Base-by-base conservation (phyloP, 495 filamentous ascomycete genomes). In the Clavariopsis aquatica region DNA sequence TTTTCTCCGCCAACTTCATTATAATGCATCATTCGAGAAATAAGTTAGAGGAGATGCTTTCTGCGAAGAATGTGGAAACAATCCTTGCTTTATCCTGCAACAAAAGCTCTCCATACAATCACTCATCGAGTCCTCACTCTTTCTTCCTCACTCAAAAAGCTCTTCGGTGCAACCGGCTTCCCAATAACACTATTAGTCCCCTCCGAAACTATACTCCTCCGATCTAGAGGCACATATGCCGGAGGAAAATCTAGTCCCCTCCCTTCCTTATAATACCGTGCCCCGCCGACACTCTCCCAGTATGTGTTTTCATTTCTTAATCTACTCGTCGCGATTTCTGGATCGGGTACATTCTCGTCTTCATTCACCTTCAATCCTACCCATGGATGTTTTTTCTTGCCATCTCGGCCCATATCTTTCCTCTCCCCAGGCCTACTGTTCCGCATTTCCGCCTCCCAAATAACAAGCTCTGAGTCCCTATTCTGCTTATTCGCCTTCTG, bases 151-250 rank as follows among this genome's bases (percentile, higher is more conserved):
- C 24, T 20, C 31, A 57, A 22, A 24, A 45, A 45, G 45, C 54
- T 57, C 54, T 7, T 43, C 17, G 31, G 6, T 7, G 19, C 17
- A 49, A 34, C 20, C 4, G 45, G 57, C 28, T n/a, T 43, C 1
- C 28, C 20, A 26, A 28, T 59, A 3, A 29, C 28, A 20, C 45
- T 43, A 22, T n/a, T 19, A 41, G 46, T 61, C n/a, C 57, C 57
- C 20, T 26, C 57, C 3, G 46, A 52, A 9, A 57, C 60, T 1
- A 49, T 29, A 19, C 60, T 64, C 60, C 23, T 26, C 34, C 62
- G 51, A 17, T 59, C 54, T 23, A 12, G 38, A n/a, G 62, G 62
- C 29, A 59, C 45, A 45, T 65, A 53, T 23, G 62, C 45, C 7
- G 45, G 62, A 7, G 52, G 20, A 1, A 12, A 51, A 52, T 58